Evolutionary conservation across 208 protist species (phyloP).

Genomic region (Trypanosoma rangeli): DNA sequence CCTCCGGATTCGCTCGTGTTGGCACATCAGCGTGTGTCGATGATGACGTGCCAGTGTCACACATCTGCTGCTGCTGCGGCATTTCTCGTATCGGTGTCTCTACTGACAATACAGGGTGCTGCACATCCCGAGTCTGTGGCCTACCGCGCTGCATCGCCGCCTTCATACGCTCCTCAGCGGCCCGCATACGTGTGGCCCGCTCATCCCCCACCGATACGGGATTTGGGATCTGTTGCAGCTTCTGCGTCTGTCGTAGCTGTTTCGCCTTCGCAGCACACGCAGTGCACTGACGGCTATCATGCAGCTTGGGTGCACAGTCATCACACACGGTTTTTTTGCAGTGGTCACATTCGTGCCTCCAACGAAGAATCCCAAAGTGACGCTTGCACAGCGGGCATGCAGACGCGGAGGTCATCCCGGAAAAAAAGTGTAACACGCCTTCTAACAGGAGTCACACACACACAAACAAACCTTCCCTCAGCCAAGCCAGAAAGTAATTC

Average conservation of each 20-base stretch:
- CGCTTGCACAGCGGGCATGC: constrained; percentile 51
- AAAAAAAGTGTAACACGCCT: not conserved
- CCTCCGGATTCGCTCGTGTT: not conserved
- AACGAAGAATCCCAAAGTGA: constrained; percentile 48
- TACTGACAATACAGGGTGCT: not conserved
- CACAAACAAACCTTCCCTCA: not conserved
- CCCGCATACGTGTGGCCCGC: constrained; percentile 35
- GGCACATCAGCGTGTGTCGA: not conserved
- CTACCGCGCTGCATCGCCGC: constrained; percentile 30
- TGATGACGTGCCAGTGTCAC: not conserved
- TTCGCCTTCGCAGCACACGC: constrained; percentile 25
- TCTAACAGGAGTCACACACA: not conserved
- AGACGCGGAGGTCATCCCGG: constrained; percentile 8
- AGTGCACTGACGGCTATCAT: constrained; percentile 11
- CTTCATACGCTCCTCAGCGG: constrained; percentile 45
- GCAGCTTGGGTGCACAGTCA: constrained; percentile 48
- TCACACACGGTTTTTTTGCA: constrained; percentile 64
- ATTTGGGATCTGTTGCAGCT: not conserved
- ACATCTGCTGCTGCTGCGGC: not conserved
- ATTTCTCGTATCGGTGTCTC: not conserved
- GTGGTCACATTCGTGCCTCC: constrained; percentile 47
- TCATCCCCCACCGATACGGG: constrained; percentile 27
- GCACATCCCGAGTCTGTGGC: constrained; percentile 3
- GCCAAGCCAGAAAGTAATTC: not conserved
- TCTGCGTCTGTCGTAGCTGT: constrained; percentile 1